Conservation (phyloP, 2,329 filamentous ascomycete genomes). For the Elsinoe batatas region DNA sequence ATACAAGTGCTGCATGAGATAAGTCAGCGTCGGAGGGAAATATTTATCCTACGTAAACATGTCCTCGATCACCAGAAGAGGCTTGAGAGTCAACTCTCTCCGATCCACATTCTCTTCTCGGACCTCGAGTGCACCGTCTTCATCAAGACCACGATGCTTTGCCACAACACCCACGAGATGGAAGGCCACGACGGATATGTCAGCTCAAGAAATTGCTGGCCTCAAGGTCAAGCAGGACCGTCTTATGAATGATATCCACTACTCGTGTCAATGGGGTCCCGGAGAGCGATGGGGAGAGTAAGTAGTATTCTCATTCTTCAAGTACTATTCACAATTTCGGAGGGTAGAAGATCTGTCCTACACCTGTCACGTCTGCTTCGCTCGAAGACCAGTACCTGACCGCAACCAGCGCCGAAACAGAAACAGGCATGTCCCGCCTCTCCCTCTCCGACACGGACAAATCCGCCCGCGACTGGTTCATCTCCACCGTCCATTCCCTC, state of each 20-base stretch:
- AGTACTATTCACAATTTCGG: background rate
- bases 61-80: background rate
- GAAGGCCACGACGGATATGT: constrained; percentile 39
- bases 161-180: constrained; percentile 25
- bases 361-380: background rate
- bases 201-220: constrained; percentile 40
- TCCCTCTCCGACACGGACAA: constrained; percentile 63
- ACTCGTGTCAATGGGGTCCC: constrained; percentile 56
- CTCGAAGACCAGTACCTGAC: background rate
- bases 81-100: background rate
- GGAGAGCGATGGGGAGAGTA: constrained; percentile 60
- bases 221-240: constrained; percentile 50
- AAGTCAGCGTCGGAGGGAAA: too few species aligned
- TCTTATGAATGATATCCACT: constrained; percentile 54
- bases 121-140: background rate
- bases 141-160: constrained; percentile 21
- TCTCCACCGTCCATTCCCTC: constrained; percentile 49
- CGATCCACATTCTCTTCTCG: too few species aligned
- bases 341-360: background rate
- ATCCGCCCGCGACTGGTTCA: constrained; percentile 65
- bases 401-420: constrained; percentile 40
- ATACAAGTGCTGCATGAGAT: background rate
- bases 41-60: background rate
- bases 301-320: constrained; percentile 24
- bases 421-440: constrained; percentile 69